Evolutionary conservation across 768 basidiomycete species (phyloP), one percentile per base, ranked within the genome.

Genomic region (Lentinus brumalis): DNA sequence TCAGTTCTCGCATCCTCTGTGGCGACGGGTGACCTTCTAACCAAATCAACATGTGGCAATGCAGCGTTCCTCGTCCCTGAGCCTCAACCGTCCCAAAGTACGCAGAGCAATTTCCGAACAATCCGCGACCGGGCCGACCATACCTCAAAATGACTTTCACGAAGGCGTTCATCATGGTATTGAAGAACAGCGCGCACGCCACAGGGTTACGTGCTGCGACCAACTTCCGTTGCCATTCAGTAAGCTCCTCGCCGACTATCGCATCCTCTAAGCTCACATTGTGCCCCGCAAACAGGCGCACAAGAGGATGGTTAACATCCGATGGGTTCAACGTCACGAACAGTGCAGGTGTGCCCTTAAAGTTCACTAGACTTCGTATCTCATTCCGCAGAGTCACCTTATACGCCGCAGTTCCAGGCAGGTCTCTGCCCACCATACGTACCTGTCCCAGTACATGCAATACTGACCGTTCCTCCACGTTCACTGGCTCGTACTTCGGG

Each of bases 31-130:
- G 61, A 0, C 71, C 73, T 21, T 61, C 18, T 0, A 76, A 30
- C 75, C 71, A 75, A 2, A 71, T 57, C 0, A 76, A 44, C 63
- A 74, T 67, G 55, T 77, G 75, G 29, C 68, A 69, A 56, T 77
- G 75, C 1, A 76, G 54, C 4, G 69, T 70, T 0, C 72, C 73
- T 21, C 69, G 53, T 4, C 69, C 68, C 45, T 73, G 75, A 5
- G 65, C 56, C 50, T 76, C 74, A 0, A 70, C 69, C 1, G 62
- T 65, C 0, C 69, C 73, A 49, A 63, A 67, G 59, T 70, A 70
- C 3, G 63, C 68, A 1, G 45, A 15, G 6, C 50, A 57, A 10
- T 46, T 4, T 0, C 69, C 69, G 6, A 70, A 61, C 15, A 70
- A 50, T 7, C 69, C 69, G 18, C 5, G 15, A 2, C 14, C 31